These are phyloP conservation scores for Microbotryum intermedium DNA, from an alignment of 1,284 basidiomycete species.

Conservation along the genomic window DNA sequence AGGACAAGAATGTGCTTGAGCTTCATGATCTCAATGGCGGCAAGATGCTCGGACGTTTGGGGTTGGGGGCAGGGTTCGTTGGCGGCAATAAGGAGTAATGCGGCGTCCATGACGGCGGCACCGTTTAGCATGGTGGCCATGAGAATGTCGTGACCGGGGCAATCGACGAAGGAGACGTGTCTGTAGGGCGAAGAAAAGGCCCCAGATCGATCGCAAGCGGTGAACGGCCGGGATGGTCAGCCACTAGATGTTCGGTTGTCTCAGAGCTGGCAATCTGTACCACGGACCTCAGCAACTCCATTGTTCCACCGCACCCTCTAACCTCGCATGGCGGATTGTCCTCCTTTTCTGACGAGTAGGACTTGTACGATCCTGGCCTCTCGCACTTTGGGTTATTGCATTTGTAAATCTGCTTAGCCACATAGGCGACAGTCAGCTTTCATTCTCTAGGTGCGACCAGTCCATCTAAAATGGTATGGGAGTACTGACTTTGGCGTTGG, in stretches of 20 bases:
- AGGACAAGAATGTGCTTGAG: conserved; percentile 95
- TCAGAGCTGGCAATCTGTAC: not conserved
- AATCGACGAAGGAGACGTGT: conserved; percentile 92
- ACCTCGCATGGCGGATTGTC: conserved; percentile 86
- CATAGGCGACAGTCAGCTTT: not conserved
- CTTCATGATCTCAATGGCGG: conserved; percentile 99
- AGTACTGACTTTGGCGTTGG: conserved; percentile 80
- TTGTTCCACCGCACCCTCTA: conserved; percentile 77
- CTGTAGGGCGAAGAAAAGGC: conserved; percentile 37
- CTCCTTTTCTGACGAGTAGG: conserved; percentile 90
- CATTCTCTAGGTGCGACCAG: too few species aligned
- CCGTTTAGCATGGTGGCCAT: conserved; percentile 99
- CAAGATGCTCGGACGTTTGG: conserved; percentile 95
- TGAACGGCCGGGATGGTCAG: conserved; percentile 6
- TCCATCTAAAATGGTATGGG: not conserved
- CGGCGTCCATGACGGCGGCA: conserved; percentile 98
- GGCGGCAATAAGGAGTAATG: conserved; percentile 84
- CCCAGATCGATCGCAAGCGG: not conserved
- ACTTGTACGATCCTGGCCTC: conserved; percentile 85
- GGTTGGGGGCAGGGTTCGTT: conserved; percentile 99
- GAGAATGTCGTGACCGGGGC: conserved; percentile 51
- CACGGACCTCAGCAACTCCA: conserved; percentile 66
- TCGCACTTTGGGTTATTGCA: conserved; percentile 89
- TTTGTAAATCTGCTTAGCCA: conserved; percentile 76
- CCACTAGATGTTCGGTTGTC: not conserved